These are phyloP conservation scores for Serendipita indica DNA, from an alignment of 768 basidiomycete species.

Conservation along the genomic window DNA sequence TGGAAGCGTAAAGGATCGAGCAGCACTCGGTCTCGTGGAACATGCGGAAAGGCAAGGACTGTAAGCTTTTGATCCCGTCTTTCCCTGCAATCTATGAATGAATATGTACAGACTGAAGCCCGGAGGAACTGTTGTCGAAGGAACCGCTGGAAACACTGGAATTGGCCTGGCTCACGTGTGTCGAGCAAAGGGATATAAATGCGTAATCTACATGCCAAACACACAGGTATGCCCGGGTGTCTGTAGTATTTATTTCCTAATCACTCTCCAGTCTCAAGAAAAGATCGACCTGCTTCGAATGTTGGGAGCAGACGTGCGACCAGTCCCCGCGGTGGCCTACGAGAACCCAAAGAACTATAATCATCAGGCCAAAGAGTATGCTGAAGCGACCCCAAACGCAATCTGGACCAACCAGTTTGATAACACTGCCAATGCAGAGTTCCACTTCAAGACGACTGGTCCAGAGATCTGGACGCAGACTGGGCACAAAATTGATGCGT, in stretches of 20 bases:
- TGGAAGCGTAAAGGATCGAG: slow-evolving; percentile 94
- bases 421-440: slow-evolving; percentile 79
- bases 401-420: slow-evolving; percentile 99
- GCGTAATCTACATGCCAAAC: slow-evolving; percentile 98
- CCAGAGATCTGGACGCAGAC: slow-evolving; percentile 96
- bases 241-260: neutral
- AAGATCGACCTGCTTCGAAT: slow-evolving; percentile 95
- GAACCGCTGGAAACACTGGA: slow-evolving; percentile 96
- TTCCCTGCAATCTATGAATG: neutral
- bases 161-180: slow-evolving; percentile 94
- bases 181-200: slow-evolving; percentile 82
- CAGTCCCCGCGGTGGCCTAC: slow-evolving; percentile 92
- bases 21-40: slow-evolving; percentile 73
- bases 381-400: slow-evolving; percentile 52
- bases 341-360: slow-evolving; percentile 95
- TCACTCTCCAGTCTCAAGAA: slow-evolving; percentile 61
- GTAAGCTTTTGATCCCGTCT: slow-evolving; percentile 30
- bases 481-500: slow-evolving; percentile 64
- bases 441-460: slow-evolving; percentile 81
- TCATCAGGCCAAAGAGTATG: slow-evolving; percentile 87
- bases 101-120: slow-evolving; percentile 46
- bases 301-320: slow-evolving; percentile 93
- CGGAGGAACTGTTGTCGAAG: slow-evolving; percentile 96
- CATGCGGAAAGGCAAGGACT: slow-evolving; percentile 76
- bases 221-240: slow-evolving; percentile 45